Evolutionary conservation across 2,329 filamentous ascomycete genomes (phyloP).

Genomic region (Claviceps pazoutovae): DNA sequence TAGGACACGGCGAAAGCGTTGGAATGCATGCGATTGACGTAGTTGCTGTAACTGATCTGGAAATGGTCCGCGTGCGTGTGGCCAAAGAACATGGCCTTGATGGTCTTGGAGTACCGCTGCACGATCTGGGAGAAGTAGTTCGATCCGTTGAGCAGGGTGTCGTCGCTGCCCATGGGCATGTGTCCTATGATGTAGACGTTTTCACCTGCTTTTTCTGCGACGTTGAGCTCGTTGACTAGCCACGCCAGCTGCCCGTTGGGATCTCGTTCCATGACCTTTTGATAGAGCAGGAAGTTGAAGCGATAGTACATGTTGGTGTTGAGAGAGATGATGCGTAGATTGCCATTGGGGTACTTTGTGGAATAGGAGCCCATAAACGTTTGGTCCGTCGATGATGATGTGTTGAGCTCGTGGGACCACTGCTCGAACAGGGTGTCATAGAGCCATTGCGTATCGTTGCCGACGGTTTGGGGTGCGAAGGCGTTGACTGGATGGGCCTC

Average conservation of each 20-base stretch:
- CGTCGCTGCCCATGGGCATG: slow-evolving; percentile 34
- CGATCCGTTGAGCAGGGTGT: slow-evolving; percentile 36
- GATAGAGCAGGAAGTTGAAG: slow-evolving; percentile 43
- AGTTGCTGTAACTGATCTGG: slow-evolving; percentile 38
- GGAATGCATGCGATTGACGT: slow-evolving; percentile 22
- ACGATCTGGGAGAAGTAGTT: slow-evolving; percentile 39
- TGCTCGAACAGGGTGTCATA: slow-evolving; percentile 32
- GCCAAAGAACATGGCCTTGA: slow-evolving; percentile 41
- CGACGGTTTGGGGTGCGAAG: slow-evolving; percentile 28
- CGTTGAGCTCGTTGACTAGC: slow-evolving; percentile 37
- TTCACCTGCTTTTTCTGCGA: slow-evolving; percentile 34
- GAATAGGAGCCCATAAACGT: slow-evolving; percentile 35
- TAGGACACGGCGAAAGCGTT: slow-evolving; percentile 36
- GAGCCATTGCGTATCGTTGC: slow-evolving; percentile 33
- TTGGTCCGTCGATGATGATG: slow-evolving; percentile 16
- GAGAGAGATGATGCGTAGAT: slow-evolving; percentile 43
- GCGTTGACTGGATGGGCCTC: slow-evolving; percentile 40
- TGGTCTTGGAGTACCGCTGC: slow-evolving; percentile 35
- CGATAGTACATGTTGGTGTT: slow-evolving; percentile 47
- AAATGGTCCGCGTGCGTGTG: slow-evolving; percentile 44
- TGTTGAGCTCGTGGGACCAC: slow-evolving; percentile 35
- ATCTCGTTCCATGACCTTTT: slow-evolving; percentile 31
- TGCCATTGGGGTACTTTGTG: slow-evolving; percentile 26
- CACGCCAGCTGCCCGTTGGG: slow-evolving; percentile 37
- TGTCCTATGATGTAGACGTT: slow-evolving; percentile 43